Conservation (phyloP, 2,329 filamentous ascomycete genomes). For the Nigrograna mackinnonii region DNA sequence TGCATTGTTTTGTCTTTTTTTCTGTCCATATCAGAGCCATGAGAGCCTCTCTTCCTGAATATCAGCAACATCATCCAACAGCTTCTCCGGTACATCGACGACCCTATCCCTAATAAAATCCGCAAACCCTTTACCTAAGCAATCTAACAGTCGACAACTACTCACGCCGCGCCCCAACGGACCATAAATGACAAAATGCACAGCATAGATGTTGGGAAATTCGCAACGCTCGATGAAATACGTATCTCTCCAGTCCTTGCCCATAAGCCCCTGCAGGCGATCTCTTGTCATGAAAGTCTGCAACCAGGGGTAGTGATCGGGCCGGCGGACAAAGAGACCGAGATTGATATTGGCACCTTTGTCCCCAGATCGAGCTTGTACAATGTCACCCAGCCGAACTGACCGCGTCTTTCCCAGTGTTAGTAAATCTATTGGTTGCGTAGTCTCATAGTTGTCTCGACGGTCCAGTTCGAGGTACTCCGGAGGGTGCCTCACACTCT, state of each 20-base stretch:
- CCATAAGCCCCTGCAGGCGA: conserved; percentile 29
- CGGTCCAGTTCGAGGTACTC: too few species aligned
- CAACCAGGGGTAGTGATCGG: conserved; percentile 32
- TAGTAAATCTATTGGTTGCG: conserved; percentile 33
- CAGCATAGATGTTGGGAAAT: conserved; percentile 30
- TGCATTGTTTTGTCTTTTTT: too few species aligned
- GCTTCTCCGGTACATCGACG: conserved; percentile 44
- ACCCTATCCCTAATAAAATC: conserved; percentile 53
- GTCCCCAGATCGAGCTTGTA: conserved; percentile 47
- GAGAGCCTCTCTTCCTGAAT: too few species aligned
- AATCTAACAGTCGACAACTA: conserved; percentile 52
- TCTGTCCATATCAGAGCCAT: too few species aligned
- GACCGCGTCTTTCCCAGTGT: conserved; percentile 23
- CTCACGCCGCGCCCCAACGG: conserved; percentile 48
- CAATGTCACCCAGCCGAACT: conserved; percentile 45
- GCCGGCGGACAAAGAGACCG: conserved; percentile 40
- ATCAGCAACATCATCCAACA: too few species aligned
- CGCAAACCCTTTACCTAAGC: conserved; percentile 57
- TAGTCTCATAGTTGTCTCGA: conserved; percentile 30
- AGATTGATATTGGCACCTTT: conserved; percentile 41
- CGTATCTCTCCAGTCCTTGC: conserved; percentile 23
- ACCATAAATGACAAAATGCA: conserved; percentile 43
- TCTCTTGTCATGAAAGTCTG: conserved; percentile 26
- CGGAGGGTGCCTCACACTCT: conserved; percentile 16
- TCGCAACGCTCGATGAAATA: conserved; percentile 35